Conservation (phyloP, 768 basidiomycete species). For the Multifurca ochricompacta region DNA sequence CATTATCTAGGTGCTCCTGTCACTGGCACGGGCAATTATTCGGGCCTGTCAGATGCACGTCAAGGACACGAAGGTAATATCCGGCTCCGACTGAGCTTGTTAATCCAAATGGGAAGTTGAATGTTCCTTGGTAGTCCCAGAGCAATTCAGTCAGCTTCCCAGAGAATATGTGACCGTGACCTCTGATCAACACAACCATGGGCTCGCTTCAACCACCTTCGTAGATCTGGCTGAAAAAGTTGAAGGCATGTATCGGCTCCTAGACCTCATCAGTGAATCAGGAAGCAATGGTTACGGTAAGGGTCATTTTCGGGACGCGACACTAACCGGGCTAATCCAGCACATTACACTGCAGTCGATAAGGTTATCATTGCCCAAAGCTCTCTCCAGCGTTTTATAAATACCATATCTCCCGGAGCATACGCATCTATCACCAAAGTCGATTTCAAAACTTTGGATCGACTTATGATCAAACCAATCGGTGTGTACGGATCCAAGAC, state of each 20-base stretch:
- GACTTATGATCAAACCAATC: conserved; percentile 37
- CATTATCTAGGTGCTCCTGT: too few species aligned
- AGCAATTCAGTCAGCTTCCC: too few species aligned
- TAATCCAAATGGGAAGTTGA: too few species aligned
- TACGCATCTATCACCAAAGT: conserved; percentile 47
- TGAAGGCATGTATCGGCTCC: conserved; percentile 41
- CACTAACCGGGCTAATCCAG: not conserved
- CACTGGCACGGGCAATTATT: too few species aligned
- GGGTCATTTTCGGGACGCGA: conserved; percentile 2
- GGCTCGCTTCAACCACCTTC: not conserved
- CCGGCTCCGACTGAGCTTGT: too few species aligned
- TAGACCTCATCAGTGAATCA: conserved; percentile 45
- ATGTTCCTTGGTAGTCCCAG: too few species aligned
- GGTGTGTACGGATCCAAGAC: conserved; percentile 51
- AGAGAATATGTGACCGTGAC: too few species aligned
- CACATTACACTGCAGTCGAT: conserved; percentile 34
- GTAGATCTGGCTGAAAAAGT: conserved; percentile 22
- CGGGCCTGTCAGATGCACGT: too few species aligned
- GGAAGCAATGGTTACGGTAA: conserved; percentile 44
- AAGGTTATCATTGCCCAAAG: conserved; percentile 53
- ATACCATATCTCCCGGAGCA: conserved; percentile 40
- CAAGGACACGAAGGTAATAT: too few species aligned
- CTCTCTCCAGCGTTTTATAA: conserved; percentile 40
- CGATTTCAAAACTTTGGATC: conserved; percentile 46
- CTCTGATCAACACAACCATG: too few species aligned